Base-by-base conservation (phyloP, 768 basidiomycete species). In the Russula ochroleuca region DNA sequence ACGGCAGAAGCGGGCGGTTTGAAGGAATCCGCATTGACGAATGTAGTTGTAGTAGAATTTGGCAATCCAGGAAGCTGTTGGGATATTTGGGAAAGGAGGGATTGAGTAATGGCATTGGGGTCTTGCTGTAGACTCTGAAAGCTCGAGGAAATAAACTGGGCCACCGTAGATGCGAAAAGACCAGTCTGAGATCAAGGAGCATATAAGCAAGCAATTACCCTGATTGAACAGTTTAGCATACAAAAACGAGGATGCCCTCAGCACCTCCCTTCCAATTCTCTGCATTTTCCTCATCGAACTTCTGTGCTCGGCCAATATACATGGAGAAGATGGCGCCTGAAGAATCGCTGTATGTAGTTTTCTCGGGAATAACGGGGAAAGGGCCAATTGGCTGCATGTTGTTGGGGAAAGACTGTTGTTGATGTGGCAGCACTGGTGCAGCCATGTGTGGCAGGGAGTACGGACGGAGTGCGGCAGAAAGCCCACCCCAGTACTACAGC, bases 171-270 rank as follows among this genome's bases (percentile, higher is more conserved):
- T 25, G 48, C 21, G 23, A 49, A 49, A 49, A 49, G 48, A 15
- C 48, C 48, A 8, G 48, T 25, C 23, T 51, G 23, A 25, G 28
- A 13, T 38, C 17, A 2, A 33, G n/a, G 10, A 15, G 33, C 7
- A 2, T 3, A 21, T 58, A 13, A 47, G 21, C 3, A 17, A 11
- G 15, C 31, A 6, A 37, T 2, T 4, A 21, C 17, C 13, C 15
- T 58, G 8, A 11, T 9, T 23, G 9, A 9, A 43, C 6, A 13
- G 31, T 0, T 2, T 5, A 37, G 10, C 57, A 28, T 48, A 58
- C 57, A 31, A 48, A 58, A 35, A 58, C 45, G 5, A 48, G 45
- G 45, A 58, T 59, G 8, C 58, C 25, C 10, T 51, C 25, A 21
- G 49, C 58, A 21, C 19, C 19, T 15, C 49, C 49, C 37, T 45